Conservation (phyloP, 2,329 filamentous ascomycete genomes). For the Moelleriella libera region DNA sequence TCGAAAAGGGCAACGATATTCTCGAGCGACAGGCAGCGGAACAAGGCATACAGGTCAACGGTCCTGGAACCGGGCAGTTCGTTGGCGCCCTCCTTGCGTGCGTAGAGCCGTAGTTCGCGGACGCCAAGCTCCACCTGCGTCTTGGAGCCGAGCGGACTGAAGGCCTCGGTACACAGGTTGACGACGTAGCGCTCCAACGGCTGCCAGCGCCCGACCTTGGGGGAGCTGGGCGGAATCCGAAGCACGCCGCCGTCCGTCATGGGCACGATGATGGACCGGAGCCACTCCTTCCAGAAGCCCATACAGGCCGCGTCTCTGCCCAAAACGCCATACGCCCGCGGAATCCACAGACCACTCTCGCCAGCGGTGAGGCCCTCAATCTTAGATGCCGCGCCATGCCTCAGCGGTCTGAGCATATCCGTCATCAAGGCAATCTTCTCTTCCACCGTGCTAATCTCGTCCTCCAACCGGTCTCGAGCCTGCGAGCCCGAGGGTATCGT, state of each 20-base stretch:
- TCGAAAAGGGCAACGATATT: slow-evolving; percentile 91
- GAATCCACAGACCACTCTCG: slow-evolving; percentile 92
- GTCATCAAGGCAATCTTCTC: slow-evolving; percentile 97
- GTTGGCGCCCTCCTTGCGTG: slow-evolving; percentile 82
- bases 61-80: slow-evolving; percentile 86
- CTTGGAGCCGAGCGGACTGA: slow-evolving; percentile 82
- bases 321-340: slow-evolving; percentile 82
- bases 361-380: slow-evolving; percentile 93
- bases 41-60: slow-evolving; percentile 84
- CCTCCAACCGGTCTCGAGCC: slow-evolving; percentile 73
- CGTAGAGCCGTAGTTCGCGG: slow-evolving; percentile 80
- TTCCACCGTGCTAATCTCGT: slow-evolving; percentile 88
- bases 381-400: slow-evolving; percentile 89
- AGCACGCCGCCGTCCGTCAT: slow-evolving; percentile 83
- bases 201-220: slow-evolving; percentile 87
- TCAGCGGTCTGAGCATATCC: slow-evolving; percentile 79
- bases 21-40: slow-evolving; percentile 75
- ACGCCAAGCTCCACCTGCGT: slow-evolving; percentile 90
- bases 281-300: slow-evolving; percentile 97
- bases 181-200: slow-evolving; percentile 93
- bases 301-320: slow-evolving; percentile 73
- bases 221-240: slow-evolving; percentile 75
- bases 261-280: slow-evolving; percentile 82
- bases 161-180: slow-evolving; percentile 89
- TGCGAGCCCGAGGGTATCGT: slow-evolving; percentile 65